These are phyloP conservation scores for Geotrichum restrictum DNA, from an alignment of 1,139 yeast genomes.

Conservation along the genomic window DNA sequence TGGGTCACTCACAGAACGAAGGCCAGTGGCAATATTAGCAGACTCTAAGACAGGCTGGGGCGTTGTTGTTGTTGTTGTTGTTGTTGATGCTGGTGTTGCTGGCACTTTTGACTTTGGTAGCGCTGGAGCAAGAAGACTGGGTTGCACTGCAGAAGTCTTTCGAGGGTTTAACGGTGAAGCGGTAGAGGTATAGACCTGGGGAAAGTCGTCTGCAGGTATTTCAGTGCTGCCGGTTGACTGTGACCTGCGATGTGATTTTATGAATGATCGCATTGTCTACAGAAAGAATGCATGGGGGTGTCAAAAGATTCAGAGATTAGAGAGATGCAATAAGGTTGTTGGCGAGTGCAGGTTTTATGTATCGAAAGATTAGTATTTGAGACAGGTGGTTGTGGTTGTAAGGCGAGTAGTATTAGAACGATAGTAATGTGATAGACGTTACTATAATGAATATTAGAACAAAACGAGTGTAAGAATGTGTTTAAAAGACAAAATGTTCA, in stretches of 20 bases:
- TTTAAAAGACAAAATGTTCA: too few species aligned
- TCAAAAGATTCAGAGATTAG: too few species aligned
- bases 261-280: constrained; percentile 28
- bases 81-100: too few species aligned
- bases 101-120: background rate
- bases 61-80: too few species aligned
- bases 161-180: constrained; percentile 6
- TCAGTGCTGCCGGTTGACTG: constrained; percentile 22
- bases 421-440: constrained; percentile 3
- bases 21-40: background rate
- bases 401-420: constrained; percentile 9
- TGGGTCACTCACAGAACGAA: constrained; percentile 1
- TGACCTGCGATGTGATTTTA: constrained; percentile 28
- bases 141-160: background rate
- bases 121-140: background rate
- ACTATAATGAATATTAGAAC: too few species aligned
- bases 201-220: background rate
- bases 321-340: too few species aligned
- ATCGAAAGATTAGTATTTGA: background rate
- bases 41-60: background rate
- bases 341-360: too few species aligned
- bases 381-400: constrained; percentile 11
- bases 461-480: too few species aligned
- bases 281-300: background rate
- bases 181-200: background rate